A percentile compares a stretch with the other conserved stretches of the same genome.
Conservation (phyloP, 345 rosid species). For the Gossypium thurberi region DNA sequence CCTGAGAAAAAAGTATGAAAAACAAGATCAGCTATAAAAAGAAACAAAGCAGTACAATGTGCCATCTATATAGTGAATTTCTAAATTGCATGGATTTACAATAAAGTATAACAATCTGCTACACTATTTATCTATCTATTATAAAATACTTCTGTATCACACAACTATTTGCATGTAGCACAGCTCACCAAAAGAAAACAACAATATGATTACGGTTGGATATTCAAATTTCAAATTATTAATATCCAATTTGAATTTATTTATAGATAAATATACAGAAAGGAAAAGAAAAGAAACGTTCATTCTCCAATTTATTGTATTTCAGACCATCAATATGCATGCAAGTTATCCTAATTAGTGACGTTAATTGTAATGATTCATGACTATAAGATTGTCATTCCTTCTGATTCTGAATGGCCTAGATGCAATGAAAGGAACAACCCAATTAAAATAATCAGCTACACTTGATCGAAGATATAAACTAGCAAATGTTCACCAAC, state of each 20-base stretch:
- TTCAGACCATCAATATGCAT: background rate
- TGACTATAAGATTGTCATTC: background rate
- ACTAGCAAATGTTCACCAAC: slow-evolving; percentile 30
- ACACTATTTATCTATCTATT: background rate
- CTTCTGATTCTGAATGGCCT: slow-evolving; percentile 8
- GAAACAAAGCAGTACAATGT: slow-evolving; percentile 11
- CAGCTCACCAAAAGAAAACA: background rate
- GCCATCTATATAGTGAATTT: background rate
- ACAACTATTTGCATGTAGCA: background rate
- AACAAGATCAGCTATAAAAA: background rate
- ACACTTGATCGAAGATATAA: background rate
- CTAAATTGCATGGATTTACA: background rate
- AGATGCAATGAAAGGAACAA: slow-evolving; percentile 3
- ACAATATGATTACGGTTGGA: background rate
- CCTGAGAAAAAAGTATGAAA: slow-evolving; percentile 35
- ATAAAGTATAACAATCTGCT: background rate
- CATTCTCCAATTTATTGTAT: background rate
- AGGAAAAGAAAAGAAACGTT: background rate
- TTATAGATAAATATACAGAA: background rate
- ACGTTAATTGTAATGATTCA: background rate
- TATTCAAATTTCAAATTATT: background rate
- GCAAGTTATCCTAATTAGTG: background rate
- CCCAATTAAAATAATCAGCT: background rate
- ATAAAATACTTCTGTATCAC: background rate
- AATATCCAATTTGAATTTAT: background rate